phyloP scores from a whole-genome alignment of 2,329 filamentous ascomycete genomes.

The Drechslerella coelobrocha region DNA sequence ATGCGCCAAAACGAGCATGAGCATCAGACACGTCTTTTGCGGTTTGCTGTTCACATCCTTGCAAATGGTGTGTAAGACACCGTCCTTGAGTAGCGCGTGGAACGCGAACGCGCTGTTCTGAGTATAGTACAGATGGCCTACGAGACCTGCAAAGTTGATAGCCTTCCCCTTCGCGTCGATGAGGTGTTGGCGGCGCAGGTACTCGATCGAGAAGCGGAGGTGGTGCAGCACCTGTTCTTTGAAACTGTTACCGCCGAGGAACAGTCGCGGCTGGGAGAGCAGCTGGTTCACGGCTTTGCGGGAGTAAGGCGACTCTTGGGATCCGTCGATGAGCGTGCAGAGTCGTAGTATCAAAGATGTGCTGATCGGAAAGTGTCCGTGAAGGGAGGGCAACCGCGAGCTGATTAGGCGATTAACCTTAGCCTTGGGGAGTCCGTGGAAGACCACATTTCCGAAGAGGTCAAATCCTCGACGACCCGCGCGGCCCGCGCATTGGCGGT shows the following conservation, averaged over 20 bases:
- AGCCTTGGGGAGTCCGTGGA: constrained; percentile 68
- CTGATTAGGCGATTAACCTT: constrained; percentile 74
- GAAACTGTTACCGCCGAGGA: constrained; percentile 72
- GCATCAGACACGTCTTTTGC: constrained; percentile 63
- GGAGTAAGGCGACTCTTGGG: constrained; percentile 69
- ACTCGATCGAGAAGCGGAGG: constrained; percentile 80
- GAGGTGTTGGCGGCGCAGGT: constrained; percentile 72
- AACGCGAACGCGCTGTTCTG: constrained; percentile 79
- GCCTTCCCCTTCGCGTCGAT: constrained; percentile 69
- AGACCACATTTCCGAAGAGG: constrained; percentile 79
- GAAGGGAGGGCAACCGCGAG: constrained; percentile 74
- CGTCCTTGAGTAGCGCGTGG: constrained; percentile 73
- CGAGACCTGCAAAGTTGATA: constrained; percentile 73
- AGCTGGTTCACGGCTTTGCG: constrained; percentile 70
- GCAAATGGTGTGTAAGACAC: constrained; percentile 73
- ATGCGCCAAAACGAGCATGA: constrained; percentile 74
- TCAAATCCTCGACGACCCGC: constrained; percentile 82
- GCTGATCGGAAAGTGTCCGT: constrained; percentile 79
- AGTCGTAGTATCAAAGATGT: constrained; percentile 74
- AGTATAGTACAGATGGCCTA: constrained; percentile 77
- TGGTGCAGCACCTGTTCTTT: constrained; percentile 76
- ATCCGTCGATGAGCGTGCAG: constrained; percentile 71
- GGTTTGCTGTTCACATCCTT: constrained; percentile 64
- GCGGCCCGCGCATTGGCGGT: constrained; percentile 77
- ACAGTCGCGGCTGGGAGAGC: constrained; percentile 73